These are phyloP conservation scores for Linum lewisii DNA, from an alignment of 345 rosid genomes.

Conservation along the genomic window DNA sequence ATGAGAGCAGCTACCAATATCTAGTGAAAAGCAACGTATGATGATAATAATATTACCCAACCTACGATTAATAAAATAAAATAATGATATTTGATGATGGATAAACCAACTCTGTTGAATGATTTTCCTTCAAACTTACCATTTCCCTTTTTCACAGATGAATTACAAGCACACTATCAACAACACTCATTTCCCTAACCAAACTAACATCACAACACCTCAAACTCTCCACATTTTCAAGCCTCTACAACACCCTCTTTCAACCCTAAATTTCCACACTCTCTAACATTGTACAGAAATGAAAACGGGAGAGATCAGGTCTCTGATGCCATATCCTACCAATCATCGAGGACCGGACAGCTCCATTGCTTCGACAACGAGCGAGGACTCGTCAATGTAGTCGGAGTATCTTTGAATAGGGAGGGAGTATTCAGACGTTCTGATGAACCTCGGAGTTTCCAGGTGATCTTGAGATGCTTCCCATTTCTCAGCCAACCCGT, in stretches of 20 bases:
- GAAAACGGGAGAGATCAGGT: neutral
- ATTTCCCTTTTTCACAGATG: too few relatives aligned
- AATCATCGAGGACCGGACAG: conserved; percentile 24
- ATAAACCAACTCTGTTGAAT: too few relatives aligned
- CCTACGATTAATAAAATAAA: too few relatives aligned
- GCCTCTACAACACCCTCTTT: neutral
- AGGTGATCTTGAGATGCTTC: conserved; percentile 19
- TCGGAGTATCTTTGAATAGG: conserved; percentile 12
- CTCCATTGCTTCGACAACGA: conserved; percentile 22
- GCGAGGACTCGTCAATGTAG: conserved; percentile 18
- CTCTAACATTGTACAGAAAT: neutral
- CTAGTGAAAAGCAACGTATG: too few relatives aligned
- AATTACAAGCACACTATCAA: too few relatives aligned
- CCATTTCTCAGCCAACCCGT: conserved; percentile 26
- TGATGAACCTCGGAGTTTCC: conserved; percentile 12
- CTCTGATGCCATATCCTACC: neutral
- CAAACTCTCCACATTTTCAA: neutral
- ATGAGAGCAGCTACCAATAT: too few relatives aligned
- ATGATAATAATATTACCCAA: too few relatives aligned
- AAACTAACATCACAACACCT: too few relatives aligned
- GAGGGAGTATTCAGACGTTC: conserved; percentile 13
- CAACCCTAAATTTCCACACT: neutral
- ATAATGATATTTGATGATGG: too few relatives aligned
- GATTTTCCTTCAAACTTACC: too few relatives aligned
- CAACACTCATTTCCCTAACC: too few relatives aligned